Percentiles rank a stretch among this genome's conserved stretches.
These are phyloP conservation scores for Catharanthus roseus DNA, from an alignment of 257 asterid genomes.

Conservation along the genomic window DNA sequence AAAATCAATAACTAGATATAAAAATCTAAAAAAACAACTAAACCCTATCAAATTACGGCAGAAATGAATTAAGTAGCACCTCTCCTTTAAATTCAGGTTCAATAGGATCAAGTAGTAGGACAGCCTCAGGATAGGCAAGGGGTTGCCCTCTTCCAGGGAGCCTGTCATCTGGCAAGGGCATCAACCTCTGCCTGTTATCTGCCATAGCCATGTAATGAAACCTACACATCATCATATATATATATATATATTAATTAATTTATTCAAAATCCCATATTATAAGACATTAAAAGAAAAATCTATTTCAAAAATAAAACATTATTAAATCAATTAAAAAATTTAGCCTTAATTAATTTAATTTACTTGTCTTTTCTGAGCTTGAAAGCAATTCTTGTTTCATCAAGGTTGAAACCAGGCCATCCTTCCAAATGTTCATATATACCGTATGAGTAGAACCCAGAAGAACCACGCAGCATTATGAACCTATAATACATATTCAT, in stretches of 20 bases:
- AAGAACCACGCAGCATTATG: slow-evolving; percentile 37
- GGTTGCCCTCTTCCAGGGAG: slow-evolving; percentile 53
- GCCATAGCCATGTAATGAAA: slow-evolving; percentile 77
- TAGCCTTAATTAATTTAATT: too few species aligned
- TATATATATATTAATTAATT: too few species aligned
- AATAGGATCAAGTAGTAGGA: slow-evolving; percentile 60
- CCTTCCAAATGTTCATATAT: slow-evolving; percentile 40
- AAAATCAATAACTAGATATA: too few species aligned
- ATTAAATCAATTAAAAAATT: too few species aligned
- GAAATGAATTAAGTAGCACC: too few species aligned
- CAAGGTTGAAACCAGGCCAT: slow-evolving; percentile 48
- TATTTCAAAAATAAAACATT: too few species aligned
- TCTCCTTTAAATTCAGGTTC: slow-evolving; percentile 73
- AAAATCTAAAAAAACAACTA: too few species aligned
- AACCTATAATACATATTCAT: too few species aligned
- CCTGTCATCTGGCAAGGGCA: slow-evolving; percentile 86
- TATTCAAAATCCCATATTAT: not conserved
- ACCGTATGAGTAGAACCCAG: slow-evolving; percentile 54
- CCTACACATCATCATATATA: too few species aligned
- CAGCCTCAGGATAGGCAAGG: slow-evolving; percentile 80
- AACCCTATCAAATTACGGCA: too few species aligned
- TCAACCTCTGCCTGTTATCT: slow-evolving; percentile 64
- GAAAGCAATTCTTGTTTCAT: slow-evolving; percentile 51
- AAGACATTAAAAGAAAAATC: not conserved
- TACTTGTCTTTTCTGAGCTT: slow-evolving; percentile 51